Percentiles rank a stretch among this genome's conserved stretches.
Conservation (phyloP, 2,329 filamentous ascomycete genomes). For the Fusarium concolor region DNA sequence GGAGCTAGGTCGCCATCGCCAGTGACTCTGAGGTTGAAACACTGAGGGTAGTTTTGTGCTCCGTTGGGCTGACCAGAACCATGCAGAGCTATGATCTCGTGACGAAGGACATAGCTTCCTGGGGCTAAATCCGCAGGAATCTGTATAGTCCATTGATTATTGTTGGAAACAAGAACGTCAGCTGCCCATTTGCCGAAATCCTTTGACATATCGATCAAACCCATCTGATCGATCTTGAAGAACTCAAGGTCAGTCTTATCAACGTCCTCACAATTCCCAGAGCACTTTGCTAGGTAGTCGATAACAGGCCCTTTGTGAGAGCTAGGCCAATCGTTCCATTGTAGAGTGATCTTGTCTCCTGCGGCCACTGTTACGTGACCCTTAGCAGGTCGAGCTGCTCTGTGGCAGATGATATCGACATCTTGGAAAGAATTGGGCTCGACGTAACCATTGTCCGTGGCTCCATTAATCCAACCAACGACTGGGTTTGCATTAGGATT, state of each 20-base stretch:
- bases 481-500: constrained; percentile 35
- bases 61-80: constrained; percentile 56
- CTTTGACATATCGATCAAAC: constrained; percentile 61
- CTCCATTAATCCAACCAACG: constrained; percentile 40
- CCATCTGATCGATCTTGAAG: constrained; percentile 72
- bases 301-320: constrained; percentile 67
- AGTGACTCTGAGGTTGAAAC: constrained; percentile 60
- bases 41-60: constrained; percentile 65
- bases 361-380: constrained; percentile 54
- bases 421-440: constrained; percentile 54
- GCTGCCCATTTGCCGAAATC: constrained; percentile 53
- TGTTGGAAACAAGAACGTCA: constrained; percentile 57
- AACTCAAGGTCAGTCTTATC: constrained; percentile 66
- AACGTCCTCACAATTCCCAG: constrained; percentile 65
- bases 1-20: constrained; percentile 54
- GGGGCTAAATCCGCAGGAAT: constrained; percentile 50
- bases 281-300: constrained; percentile 71
- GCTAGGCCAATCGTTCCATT: constrained; percentile 58
- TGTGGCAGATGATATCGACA: constrained; percentile 61
- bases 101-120: constrained; percentile 61
- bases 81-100: constrained; percentile 66
- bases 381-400: constrained; percentile 52
- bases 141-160: constrained; percentile 49
- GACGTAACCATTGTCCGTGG: constrained; percentile 62
- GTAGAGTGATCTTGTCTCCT: constrained; percentile 55